Evolutionary conservation across 2,329 filamentous ascomycete species (phyloP).

Genomic region (Penicillium freii): DNA sequence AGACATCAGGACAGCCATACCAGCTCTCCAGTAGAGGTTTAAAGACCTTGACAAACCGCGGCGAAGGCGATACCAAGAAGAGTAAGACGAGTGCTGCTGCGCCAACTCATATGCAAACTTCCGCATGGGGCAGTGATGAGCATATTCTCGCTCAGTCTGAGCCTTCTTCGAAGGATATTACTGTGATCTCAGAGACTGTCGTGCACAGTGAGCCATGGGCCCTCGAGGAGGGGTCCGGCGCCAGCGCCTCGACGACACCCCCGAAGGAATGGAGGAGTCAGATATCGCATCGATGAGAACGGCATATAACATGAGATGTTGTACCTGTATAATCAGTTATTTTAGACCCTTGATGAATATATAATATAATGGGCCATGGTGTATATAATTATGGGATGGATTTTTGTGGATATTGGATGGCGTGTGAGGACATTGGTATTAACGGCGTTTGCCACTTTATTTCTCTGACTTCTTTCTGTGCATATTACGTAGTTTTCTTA

Average conservation of each 20-base stretch:
- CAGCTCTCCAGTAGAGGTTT: conserved; percentile 21
- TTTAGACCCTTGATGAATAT: background rate
- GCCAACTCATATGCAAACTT: conserved; percentile 16
- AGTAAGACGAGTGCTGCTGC: conserved; percentile 10
- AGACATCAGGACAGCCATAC: conserved; percentile 20
- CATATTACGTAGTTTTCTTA: background rate
- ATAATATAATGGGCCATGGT: background rate
- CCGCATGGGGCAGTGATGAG: conserved; percentile 33
- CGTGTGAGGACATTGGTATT: background rate
- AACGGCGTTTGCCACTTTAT: background rate
- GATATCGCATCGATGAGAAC: background rate
- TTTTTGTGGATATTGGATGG: background rate
- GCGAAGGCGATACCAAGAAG: conserved; percentile 13
- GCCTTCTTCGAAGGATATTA: conserved; percentile 21
- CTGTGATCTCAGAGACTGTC: conserved; percentile 29
- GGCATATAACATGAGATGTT: background rate
- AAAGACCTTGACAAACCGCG: conserved; percentile 15
- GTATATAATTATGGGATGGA: background rate
- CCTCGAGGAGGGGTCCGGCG: background rate
- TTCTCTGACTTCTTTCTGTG: background rate
- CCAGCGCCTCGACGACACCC: conserved; percentile 6
- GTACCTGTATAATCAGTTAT: background rate
- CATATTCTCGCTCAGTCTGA: conserved; percentile 19
- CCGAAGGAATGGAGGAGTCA: conserved; percentile 15
- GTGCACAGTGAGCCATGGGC: conserved; percentile 24